These are phyloP conservation scores for Chaetoceros muelleri DNA, from an alignment of 108 stramenopile species.

Conservation along the genomic window DNA sequence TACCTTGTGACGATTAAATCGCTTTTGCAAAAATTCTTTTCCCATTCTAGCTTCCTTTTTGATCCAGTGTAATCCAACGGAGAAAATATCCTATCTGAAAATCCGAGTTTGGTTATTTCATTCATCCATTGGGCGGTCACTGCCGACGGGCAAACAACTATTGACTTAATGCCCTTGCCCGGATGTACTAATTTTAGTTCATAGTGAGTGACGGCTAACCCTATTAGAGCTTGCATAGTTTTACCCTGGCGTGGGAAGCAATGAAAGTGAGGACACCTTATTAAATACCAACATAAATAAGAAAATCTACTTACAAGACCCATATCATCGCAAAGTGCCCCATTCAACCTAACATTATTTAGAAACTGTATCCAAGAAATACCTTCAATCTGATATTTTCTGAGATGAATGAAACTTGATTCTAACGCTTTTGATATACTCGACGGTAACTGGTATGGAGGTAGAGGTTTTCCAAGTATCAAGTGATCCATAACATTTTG, in stretches of 20 bases:
- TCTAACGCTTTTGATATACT: conserved; percentile 21
- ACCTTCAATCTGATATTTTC: conserved; percentile 81
- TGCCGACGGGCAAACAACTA: conserved; percentile 78
- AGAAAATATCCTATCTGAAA: conserved; percentile 27
- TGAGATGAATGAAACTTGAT: conserved; percentile 28
- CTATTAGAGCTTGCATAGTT: conserved; percentile 65
- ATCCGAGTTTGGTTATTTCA: conserved; percentile 66
- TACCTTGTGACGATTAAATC: conserved; percentile 52
- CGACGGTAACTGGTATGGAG: conserved; percentile 40
- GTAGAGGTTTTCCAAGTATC: conserved; percentile 73
- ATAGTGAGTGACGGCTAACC: conserved; percentile 48
- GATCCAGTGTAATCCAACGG: conserved; percentile 12
- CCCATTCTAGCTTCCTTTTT: conserved; percentile 17
- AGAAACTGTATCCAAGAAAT: conserved; percentile 80
- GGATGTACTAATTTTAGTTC: background rate
- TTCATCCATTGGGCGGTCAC: conserved; percentile 77
- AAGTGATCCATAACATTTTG: conserved; percentile 82
- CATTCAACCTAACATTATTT: conserved; percentile 57
- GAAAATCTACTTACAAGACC: no score
- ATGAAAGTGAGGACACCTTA: no score
- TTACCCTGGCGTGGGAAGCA: conserved; percentile 26
- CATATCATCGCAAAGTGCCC: conserved; percentile 85
- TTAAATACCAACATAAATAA: no score
- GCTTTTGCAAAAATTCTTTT: conserved; percentile 43
- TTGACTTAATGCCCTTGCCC: conserved; percentile 18